These are phyloP conservation scores for Trichoderma guizhouense DNA, from an alignment of 2,329 filamentous ascomycete genomes.

Conservation along the genomic window DNA sequence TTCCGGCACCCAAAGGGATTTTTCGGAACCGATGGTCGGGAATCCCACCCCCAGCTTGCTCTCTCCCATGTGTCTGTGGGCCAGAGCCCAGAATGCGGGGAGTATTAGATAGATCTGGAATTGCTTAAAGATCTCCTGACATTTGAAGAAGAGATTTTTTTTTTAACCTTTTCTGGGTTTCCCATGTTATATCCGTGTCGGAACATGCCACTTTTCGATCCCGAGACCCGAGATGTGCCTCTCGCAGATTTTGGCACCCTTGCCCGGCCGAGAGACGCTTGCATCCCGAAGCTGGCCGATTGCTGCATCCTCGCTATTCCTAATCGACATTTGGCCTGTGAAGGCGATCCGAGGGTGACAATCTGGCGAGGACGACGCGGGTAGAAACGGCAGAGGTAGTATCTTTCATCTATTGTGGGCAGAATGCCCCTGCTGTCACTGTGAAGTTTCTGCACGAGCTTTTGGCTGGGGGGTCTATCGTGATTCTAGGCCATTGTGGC, in stretches of 20 bases:
- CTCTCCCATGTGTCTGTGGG: constrained; percentile 17
- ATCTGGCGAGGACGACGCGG: neutral
- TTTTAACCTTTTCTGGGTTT: neutral
- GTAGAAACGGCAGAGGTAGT: neutral
- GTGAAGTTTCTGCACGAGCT: neutral
- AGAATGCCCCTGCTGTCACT: neutral
- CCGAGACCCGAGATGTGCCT: neutral
- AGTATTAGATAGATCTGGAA: neutral
- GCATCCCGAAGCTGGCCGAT: constrained; percentile 12
- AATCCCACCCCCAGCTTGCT: constrained; percentile 5
- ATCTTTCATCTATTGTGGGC: neutral
- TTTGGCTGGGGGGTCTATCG: neutral
- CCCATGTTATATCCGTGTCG: neutral
- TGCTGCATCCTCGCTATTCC: neutral
- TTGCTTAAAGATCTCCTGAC: constrained; percentile 1
- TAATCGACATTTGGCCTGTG: neutral
- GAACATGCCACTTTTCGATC: neutral
- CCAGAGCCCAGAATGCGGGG: constrained; percentile 16
- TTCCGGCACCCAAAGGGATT: constrained; percentile 26
- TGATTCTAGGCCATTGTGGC: no score
- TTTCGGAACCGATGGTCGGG: constrained; percentile 24
- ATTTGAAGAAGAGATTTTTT: neutral
- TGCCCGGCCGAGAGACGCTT: neutral
- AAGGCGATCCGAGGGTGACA: neutral
- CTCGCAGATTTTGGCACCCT: neutral